Base-by-base conservation (phyloP, 352 stramenopile species). In the Phytopythium montanum region DNA sequence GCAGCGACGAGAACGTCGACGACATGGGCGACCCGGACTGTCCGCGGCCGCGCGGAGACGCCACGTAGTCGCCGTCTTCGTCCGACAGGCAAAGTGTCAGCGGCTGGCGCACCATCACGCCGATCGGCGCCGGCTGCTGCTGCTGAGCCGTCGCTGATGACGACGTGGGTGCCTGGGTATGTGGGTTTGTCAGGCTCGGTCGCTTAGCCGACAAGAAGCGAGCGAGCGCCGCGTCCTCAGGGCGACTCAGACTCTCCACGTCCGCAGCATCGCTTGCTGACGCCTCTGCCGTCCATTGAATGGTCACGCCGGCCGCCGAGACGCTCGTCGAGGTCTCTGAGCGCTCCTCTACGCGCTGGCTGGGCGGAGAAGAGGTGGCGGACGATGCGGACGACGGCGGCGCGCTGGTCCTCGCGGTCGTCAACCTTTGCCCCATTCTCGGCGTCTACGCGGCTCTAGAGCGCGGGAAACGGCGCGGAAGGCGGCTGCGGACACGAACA, bases 1-100 rank as follows among this genome's bases (percentile, higher is more conserved):
- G 53, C 34, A 59, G 53, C 53, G 53, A 59, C 38, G 53, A 59
- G 53, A 59, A 59, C 53, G 53, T 59, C 31, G 53, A 59, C 53
- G 53, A 59, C 36, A 59, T 59, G 34, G 53, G 53, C 38, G 53
- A 59, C 25, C 21, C 8, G 8, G 53, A 59, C 13, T 41, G 36
- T 18, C 38, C 36, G 53, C 53, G 53, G 25, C 38, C 25, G 36
- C 53, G 36, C 28, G 53, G 53, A 16, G 53, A 59, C 23, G 36
- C 53, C 38, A 59, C 53, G 16, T 50, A 48, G 38, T 59, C 53
- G 53, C 21, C 12, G 18, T 59, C 53, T 38, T 59, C 53, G 38
- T 59, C 53, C 38, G 53, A 48, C 36, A 49, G 25, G 23, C 39
- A 34, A 5, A 48, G 34, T 38, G 38, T 49, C 23, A 49, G 25